These are phyloP conservation scores for Pyrenophora teres DNA, from an alignment of 2,329 filamentous ascomycete species.

Conservation along the genomic window DNA sequence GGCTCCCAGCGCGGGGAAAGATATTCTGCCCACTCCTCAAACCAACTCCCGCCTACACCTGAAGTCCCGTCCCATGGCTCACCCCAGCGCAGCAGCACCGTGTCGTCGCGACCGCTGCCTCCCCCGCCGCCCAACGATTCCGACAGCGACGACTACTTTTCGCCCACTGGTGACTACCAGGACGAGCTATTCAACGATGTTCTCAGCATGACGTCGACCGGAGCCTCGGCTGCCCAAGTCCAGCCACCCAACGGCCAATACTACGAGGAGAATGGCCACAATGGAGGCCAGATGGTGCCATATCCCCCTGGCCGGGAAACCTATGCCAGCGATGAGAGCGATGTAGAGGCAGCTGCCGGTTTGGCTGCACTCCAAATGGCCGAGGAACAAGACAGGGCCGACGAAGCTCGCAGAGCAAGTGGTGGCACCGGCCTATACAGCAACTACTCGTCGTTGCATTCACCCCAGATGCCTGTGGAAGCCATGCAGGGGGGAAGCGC, in stretches of 20 bases:
- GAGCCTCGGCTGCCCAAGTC: constrained; percentile 37
- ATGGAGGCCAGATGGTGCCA: constrained; percentile 53
- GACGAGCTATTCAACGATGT: constrained; percentile 64
- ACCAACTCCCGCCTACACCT: constrained; percentile 54
- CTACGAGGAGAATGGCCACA: constrained; percentile 48
- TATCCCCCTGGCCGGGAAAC: constrained; percentile 35
- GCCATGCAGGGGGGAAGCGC: constrained; percentile 29
- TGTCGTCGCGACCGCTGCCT: constrained; percentile 62
- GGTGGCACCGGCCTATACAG: constrained; percentile 59
- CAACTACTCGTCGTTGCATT: constrained; percentile 51
- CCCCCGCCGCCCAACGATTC: constrained; percentile 64
- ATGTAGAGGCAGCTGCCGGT: constrained; percentile 84
- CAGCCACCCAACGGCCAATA: constrained; percentile 42
- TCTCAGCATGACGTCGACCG: constrained; percentile 53
- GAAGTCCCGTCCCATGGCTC: constrained; percentile 56
- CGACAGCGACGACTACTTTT: constrained; percentile 50
- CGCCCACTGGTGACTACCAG: constrained; percentile 48
- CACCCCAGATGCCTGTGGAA: constrained; percentile 49
- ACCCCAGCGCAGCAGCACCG: constrained; percentile 57
- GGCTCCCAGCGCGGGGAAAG: constrained; percentile 33
- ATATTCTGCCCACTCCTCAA: constrained; percentile 40
- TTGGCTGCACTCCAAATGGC: constrained; percentile 82
- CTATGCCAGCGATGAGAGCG: constrained; percentile 71
- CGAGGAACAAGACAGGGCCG: constrained; percentile 72
- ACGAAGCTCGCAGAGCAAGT: constrained; percentile 63